Conservation (phyloP, 371 early-diverging fungal genomes). For the Cokeromyces recurvatus region DNA sequence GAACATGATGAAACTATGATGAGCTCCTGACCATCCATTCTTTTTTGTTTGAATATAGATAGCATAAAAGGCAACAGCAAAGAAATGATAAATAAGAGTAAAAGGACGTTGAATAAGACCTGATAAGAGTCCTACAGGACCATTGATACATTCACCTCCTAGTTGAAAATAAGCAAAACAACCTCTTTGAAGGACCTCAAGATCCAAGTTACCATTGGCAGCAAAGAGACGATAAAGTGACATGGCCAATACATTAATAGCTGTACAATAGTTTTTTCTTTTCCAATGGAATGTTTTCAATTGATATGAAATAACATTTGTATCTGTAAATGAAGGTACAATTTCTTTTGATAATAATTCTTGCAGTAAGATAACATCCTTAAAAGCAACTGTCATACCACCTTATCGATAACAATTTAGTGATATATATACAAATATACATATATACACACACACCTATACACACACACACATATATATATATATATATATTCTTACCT, state of each 20-base stretch:
- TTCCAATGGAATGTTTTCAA: constrained; percentile 69
- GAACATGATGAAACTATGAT: constrained; percentile 35
- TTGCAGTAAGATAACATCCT: constrained; percentile 74
- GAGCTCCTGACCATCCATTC: constrained; percentile 34
- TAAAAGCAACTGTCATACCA: constrained; percentile 95
- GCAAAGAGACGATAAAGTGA: constrained; percentile 88
- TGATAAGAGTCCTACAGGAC: constrained; percentile 79
- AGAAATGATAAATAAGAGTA: constrained; percentile 74
- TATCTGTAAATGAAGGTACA: constrained; percentile 45
- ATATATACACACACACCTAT: neutral
- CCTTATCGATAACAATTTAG: constrained; percentile 24
- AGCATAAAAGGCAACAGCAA: constrained; percentile 76
- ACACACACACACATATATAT: too few relatives aligned
- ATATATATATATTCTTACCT: neutral
- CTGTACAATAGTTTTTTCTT: constrained; percentile 66
- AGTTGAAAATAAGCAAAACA: constrained; percentile 82
- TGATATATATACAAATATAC: too few relatives aligned
- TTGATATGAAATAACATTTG: constrained; percentile 41
- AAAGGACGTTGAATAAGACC: constrained; percentile 64
- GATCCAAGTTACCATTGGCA: constrained; percentile 34
- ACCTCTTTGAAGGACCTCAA: constrained; percentile 65
- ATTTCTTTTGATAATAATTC: constrained; percentile 42
- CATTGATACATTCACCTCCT: constrained; percentile 74
- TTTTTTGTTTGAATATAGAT: constrained; percentile 37
- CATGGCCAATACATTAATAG: constrained; percentile 86